Base-by-base conservation (phyloP, 495 filamentous ascomycete species). In the Hypoxylon perforatum region DNA sequence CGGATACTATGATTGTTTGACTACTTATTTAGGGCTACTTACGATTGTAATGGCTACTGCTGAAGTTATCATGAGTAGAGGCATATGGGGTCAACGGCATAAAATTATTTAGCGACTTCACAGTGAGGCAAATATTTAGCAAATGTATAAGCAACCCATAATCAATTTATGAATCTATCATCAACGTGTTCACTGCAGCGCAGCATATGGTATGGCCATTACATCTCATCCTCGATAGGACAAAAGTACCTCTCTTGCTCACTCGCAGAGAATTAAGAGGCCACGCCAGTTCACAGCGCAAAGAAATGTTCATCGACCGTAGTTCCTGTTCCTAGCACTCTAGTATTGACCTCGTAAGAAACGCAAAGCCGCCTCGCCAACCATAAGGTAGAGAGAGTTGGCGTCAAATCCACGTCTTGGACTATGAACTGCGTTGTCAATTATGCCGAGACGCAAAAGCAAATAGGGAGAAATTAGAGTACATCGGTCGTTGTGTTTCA, bases 121-220 rank as follows among this genome's bases (percentile, higher is more conserved):
- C 25, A n/a, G n/a, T n/a, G 35, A n/a, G 35, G 12, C 35, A n/a
- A n/a, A 42, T 15, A n/a, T n/a, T n/a, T 17, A 42, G 12, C 15
- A 28, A 7, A 28, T 3, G 25, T 17, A 15, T 17, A 17, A 36
- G 49, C 44, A 49, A 56, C 19, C 38, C 38, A 51, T 44, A 57
- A 25, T 69, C 60, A 63, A 69, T 63, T 69, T 63, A 46, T 69
- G 65, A 49, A 48, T 69, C 65, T 69, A 69, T 69, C 65, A 48
- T 50, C 54, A 63, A 49, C 53, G 63, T 55, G 59, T 46, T 39
- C 33, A 46, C 65, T 56, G 54, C 51, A 46, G 36, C 17, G 38
- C 39, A 39, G 36, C 39, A 53, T 57, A 17, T 51, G 35, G 25
- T 44, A 58, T 60, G 50, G 54, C 51, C 41, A 60, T 28, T 17